These are phyloP conservation scores for Diaporthe caulivora DNA, from an alignment of 2,329 filamentous ascomycete species.

Conservation along the genomic window DNA sequence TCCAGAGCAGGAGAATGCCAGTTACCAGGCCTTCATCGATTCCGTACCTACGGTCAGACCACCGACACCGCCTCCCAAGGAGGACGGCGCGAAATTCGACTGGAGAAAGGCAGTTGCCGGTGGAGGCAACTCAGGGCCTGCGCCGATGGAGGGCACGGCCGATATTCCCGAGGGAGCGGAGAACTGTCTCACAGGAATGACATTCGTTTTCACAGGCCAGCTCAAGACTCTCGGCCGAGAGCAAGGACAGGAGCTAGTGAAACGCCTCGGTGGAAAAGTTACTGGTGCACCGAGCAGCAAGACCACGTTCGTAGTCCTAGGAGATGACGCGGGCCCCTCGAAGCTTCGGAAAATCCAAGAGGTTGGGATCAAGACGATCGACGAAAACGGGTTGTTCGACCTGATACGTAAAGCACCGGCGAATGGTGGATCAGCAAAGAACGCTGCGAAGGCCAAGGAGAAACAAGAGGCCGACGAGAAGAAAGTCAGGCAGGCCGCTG, in stretches of 20 bases:
- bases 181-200: constrained; percentile 89
- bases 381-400: constrained; percentile 91
- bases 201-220: constrained; percentile 95
- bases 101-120: constrained; percentile 73
- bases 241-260: constrained; percentile 87
- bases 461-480: constrained; percentile 89
- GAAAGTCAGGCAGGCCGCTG: constrained; percentile 83
- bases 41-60: constrained; percentile 86
- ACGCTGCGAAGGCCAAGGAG: constrained; percentile 85
- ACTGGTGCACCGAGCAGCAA: constrained; percentile 89
- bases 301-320: constrained; percentile 93
- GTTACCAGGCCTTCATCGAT: constrained; percentile 86
- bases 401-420: constrained; percentile 85
- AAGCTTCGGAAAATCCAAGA: constrained; percentile 90
- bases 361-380: constrained; percentile 87
- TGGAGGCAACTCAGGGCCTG: constrained; percentile 72
- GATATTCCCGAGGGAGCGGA: constrained; percentile 87
- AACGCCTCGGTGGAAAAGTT: constrained; percentile 93
- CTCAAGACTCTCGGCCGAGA: constrained; percentile 85
- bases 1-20: constrained; percentile 74
- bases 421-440: constrained; percentile 88
- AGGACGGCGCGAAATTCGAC: constrained; percentile 81
- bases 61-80: constrained; percentile 83
- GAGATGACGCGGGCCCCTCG: constrained; percentile 90
- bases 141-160: constrained; percentile 71